phyloP scores from a whole-genome alignment of 2,329 filamentous ascomycete species.

The Trichoderma citrinoviride region DNA sequence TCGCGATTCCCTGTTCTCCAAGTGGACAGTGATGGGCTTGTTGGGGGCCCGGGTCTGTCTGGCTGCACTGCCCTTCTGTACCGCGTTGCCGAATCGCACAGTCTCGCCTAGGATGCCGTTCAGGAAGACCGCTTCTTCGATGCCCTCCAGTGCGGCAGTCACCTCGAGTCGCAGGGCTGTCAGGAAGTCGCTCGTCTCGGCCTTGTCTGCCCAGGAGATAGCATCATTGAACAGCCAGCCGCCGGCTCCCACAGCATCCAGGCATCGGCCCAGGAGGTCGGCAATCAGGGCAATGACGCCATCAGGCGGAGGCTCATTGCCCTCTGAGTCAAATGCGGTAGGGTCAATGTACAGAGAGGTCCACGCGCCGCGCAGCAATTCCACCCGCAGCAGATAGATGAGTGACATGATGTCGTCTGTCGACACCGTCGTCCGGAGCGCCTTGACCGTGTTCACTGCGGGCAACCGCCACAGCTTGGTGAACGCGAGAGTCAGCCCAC shows the following conservation, averaged over 20 bases:
- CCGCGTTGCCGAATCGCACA: constrained; percentile 55
- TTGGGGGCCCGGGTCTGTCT: constrained; percentile 34
- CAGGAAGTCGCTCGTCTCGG: constrained; percentile 62
- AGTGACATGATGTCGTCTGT: constrained; percentile 68
- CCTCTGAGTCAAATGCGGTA: constrained; percentile 45
- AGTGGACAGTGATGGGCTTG: constrained; percentile 44
- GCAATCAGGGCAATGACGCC: constrained; percentile 69
- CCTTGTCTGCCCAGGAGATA: constrained; percentile 48
- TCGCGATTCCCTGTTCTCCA: constrained; percentile 45
- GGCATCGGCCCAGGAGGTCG: constrained; percentile 67
- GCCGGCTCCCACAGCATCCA: constrained; percentile 71
- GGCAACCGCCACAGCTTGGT: constrained; percentile 68
- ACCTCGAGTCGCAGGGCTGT: constrained; percentile 65
- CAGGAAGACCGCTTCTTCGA: constrained; percentile 66
- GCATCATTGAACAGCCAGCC: constrained; percentile 69
- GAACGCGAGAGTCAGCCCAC: constrained; percentile 65
- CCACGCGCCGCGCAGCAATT: constrained; percentile 74
- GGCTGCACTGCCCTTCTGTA: constrained; percentile 34
- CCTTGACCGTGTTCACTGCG: constrained; percentile 55
- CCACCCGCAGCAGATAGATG: constrained; percentile 68
- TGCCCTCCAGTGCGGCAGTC: constrained; percentile 66
- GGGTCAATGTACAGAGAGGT: constrained; percentile 67
- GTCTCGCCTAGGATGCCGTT: constrained; percentile 64
- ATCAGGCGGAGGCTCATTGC: constrained; percentile 54
- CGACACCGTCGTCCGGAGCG: constrained; percentile 61